Base-by-base conservation (phyloP, 2,329 filamentous ascomycete species). In the Penicillium janthinellum region DNA sequence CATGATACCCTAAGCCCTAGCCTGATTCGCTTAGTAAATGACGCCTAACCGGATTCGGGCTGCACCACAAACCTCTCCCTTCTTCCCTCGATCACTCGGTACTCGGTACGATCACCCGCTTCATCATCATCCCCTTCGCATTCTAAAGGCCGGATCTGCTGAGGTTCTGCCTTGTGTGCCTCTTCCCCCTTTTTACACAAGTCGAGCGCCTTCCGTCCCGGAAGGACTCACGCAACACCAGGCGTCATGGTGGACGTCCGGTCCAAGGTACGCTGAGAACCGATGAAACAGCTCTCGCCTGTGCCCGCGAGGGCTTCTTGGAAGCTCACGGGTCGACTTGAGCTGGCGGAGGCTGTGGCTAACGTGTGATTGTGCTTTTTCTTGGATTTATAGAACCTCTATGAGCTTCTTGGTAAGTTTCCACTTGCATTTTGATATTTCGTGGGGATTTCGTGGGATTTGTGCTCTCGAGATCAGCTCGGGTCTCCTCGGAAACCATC, bases 401-500 rank as follows among this genome's bases (percentile, higher is more conserved):
- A 91, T 87, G 94, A 95, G 87, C 89, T 96, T 84, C 92, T 99
- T 86, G 94, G 95, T 98, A 96, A 64, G 61, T 69, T 69, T 69
- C 70, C 67, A 67, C 59, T 37, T 45, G 20, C 37, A 5, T n/a
- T 39, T 15, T 42, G 38, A 7, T 31, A 25, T 31, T 44, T 44
- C 22, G 15, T 25, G 20, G 17, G 5, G 15, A 8, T 22, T 38
- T 38, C 12, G 10, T 52, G 49, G 49, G 49, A 15, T 14, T 39
- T 20, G 31, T 50, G 31, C 31, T 50, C 44, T 47, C 22, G 25
- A 47, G 25, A 25, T 47, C 10, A 44, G 41, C 41, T 44, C 34
- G 35, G 34, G 49, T 52, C n/a, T 15, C 35, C 8, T 37, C 54
- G 50, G 45, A 50, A 54, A 3, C 17, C 31, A 31, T 47, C n/a